Percentiles rank a stretch among this genome's conserved stretches.
Conservation (phyloP, 768 basidiomycete genomes). For the Leccinum pellstonianum region DNA sequence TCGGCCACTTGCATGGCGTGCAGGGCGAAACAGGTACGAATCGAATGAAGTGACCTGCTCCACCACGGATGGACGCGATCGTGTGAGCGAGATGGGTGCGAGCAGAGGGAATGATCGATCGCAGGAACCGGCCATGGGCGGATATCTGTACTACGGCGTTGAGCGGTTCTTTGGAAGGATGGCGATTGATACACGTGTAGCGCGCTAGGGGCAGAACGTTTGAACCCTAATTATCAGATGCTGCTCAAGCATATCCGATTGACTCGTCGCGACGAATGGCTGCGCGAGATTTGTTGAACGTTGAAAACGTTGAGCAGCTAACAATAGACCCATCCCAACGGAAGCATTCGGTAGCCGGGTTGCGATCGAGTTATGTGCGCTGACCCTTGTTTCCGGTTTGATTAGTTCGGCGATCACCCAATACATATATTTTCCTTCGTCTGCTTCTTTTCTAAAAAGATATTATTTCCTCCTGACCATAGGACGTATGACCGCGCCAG, state of each 20-base stretch:
- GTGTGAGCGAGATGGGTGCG: not conserved
- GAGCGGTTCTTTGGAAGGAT: slow-evolving; percentile 2
- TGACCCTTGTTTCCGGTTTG: slow-evolving; percentile 2
- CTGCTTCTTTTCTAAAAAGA: not conserved
- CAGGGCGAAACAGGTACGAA: not conserved
- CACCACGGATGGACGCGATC: not conserved
- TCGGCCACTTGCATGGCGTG: not conserved
- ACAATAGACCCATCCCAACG: slow-evolving; percentile 7
- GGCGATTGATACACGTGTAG: slow-evolving; percentile 19
- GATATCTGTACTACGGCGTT: not conserved
- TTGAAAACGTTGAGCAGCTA: not conserved
- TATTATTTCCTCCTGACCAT: not conserved
- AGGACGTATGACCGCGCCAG: not conserved
- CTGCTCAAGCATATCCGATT: not conserved
- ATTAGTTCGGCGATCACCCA: slow-evolving; percentile 19
- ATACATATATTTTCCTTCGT: not conserved
- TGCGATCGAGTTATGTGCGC: slow-evolving; percentile 6
- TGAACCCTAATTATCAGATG: slow-evolving; percentile 6
- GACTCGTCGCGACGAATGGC: slow-evolving; percentile 6
- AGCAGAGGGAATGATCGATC: slow-evolving; percentile 7
- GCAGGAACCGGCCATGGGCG: not conserved
- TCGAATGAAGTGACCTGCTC: not conserved
- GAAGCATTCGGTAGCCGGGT: slow-evolving; percentile 1
- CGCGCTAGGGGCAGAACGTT: slow-evolving; percentile 6
- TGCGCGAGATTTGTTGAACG: slow-evolving; percentile 5